Base-by-base conservation (phyloP, 495 filamentous ascomycete species). In the Hypoxylon crocopeplum region DNA sequence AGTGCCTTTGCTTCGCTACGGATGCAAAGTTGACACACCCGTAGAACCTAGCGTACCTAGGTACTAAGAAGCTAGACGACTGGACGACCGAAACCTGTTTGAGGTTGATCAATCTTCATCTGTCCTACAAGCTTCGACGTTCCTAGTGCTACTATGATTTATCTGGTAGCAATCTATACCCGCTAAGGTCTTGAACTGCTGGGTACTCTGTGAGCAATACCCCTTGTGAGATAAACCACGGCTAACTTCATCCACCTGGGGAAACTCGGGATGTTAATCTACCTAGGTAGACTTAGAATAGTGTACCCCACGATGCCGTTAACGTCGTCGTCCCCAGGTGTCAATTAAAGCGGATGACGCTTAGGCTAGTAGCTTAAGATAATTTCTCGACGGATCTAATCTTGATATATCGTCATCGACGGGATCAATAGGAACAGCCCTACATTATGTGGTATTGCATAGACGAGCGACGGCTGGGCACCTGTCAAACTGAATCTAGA, bases 391-490 rank as follows among this genome's bases (percentile, higher is more conserved):
- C 37, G 19, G 22, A 53, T 46, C 48, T 40, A 27, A 44, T 30
- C 10, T 22, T 13, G 36, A n/a, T 15, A 16, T 45, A 22, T 25
- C 32, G 29, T 44, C 33, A 15, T n/a, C n/a, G n/a, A n/a, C n/a
- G n/a, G n/a, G 37, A 33, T 41, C 24, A 27, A 30, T 41, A 59
- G 5, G 10, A 32, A 38, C 45, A 64, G 54, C 55, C 61, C 36
- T 64, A 59, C 30, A 41, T 59, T 42, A 48, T 51, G 61, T 64
- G 19, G 61, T 56, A 59, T 40, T 50, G 61, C 61, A 59, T 64
- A 39, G 34, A 39, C 30, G 54, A 40, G 4, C n/a, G 5, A 42
- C 53, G 15, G 39, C 22, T 21, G 17, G 29, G 4, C 19, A 48
- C 32, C 30, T 60, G 57, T 62, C 51, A 62, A 36, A 29, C 27